Base-by-base conservation (phyloP, 306 rosid species). In the Macrotyloma uniflorum region DNA sequence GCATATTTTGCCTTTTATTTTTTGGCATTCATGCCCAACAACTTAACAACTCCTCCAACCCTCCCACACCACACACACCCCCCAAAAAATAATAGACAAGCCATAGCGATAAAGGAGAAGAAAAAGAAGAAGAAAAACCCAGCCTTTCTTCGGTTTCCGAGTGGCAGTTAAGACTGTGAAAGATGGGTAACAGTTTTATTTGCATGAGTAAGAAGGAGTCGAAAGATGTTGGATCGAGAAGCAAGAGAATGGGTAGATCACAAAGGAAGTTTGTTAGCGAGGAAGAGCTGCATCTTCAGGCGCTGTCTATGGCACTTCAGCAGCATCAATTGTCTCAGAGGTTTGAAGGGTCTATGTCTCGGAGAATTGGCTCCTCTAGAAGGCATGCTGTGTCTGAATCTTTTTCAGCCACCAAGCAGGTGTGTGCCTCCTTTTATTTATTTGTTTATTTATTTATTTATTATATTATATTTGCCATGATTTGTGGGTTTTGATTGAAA, bases 261-360 rank as follows among this genome's bases (percentile, higher is more conserved):
- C 99, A 93, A 86, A 91, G 96, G 88, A 96, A 96, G 68, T 50
- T 83, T 15, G 87, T 86, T 18, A 86, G 89, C 18, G 99, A 96
- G 69, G 99, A 96, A 59, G 99, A 96, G 40, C 70, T 93, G 83
- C 98, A 96, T 88, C 93, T 84, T 47, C 98, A 96, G 67, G 97
- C 98, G 65, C 87, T 96, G 16, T 91, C 98, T 13, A 87, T 91
- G 94, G 97, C 95, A 38, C 90, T 96, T 76, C 97, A 93, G 6
- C 97, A 96, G 83, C 97, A 93, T 70, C 99, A 95, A 67, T 65
- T 87, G 79, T 96, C 99, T 64, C 99, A 96, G 87, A 91, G 99
- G 86, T 93, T 93, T 64, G 99, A 96, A 13, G 98, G 98, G 10
- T 96, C 99, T n/a, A 93, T 89, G 95, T 96, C 99, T 14, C 67